Percentiles rank a stretch among this genome's conserved stretches.
phyloP scores from a whole-genome alignment of 306 rosid genomes.

The Rosa persica region DNA sequence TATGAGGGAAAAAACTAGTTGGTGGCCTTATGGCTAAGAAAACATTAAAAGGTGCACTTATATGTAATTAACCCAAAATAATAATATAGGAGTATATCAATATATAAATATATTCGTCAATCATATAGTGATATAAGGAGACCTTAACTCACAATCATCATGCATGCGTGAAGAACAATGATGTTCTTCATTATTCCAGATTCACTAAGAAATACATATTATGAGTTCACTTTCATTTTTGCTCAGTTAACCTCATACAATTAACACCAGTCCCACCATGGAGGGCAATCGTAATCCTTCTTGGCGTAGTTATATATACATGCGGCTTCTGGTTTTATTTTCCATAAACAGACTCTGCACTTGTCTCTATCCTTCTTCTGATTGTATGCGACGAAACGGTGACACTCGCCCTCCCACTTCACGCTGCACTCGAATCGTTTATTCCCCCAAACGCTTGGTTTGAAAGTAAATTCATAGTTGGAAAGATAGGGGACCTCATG shows the following conservation, averaged over 20 bases:
- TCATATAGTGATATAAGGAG: no score
- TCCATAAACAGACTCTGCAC: constrained; percentile 4
- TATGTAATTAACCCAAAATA: no score
- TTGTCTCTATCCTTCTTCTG: background rate
- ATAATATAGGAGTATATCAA: no score
- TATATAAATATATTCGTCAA: no score
- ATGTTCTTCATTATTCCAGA: background rate
- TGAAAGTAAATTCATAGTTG: background rate
- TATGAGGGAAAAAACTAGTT: no score
- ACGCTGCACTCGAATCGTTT: background rate
- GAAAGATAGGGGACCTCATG: background rate
- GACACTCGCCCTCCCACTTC: background rate
- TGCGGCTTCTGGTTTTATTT: background rate
- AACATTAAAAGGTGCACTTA: no score
- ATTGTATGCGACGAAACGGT: constrained; percentile 1
- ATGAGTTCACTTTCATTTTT: background rate
- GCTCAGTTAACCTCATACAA: background rate
- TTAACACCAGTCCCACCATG: background rate
- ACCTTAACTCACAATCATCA: no score
- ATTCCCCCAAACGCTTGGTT: background rate
- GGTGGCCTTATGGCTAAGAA: no score
- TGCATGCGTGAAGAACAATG: background rate
- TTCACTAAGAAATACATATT: background rate
- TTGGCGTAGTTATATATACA: background rate
- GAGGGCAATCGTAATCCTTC: background rate